Base-by-base conservation (phyloP, 2,329 filamentous ascomycete species). In the Drechmeria coniospora region DNA sequence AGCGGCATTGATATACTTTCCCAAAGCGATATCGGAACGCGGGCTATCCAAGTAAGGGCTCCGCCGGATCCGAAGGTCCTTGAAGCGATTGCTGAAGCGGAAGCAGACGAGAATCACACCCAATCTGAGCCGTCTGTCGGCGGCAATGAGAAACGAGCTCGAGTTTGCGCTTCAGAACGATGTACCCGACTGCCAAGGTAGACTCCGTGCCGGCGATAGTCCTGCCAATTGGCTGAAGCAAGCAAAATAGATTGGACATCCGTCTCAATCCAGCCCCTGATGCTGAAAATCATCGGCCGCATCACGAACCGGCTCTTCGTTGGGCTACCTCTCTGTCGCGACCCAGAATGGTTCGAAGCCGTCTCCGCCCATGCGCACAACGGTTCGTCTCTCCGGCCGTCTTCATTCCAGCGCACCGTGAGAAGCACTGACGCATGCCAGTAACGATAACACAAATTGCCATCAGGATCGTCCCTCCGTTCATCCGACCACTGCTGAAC, bases 191-290 rank as follows among this genome's bases (percentile, higher is more conserved):
- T 35, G 33, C 13, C 14, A 31, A 20, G 33, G 33, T 35, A 32
- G 6, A 6, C 22, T 21, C 7, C 13, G n/a, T 4, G 24, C 15
- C 12, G n/a, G 2, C 4, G 11, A 5, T 13, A 12, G n/a, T 8
- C 18, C 9, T 11, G 18, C 17, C n/a, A n/a, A n/a, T n/a, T n/a
- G n/a, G n/a, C n/a, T n/a, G n/a, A n/a, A n/a, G n/a, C n/a, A n/a
- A n/a, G n/a, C n/a, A n/a, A n/a, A n/a, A n/a, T n/a, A 36, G 33
- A 36, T 6, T 36, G 33, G 33, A 33, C 31, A 5, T 7, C 19
- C 2, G 28, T 36, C 6, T n/a, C 26, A 4, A 15, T 32, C 15
- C 31, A 33, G 12, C 33, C 26, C 10, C 15, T 30, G 11, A 8
- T 36, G 8, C 24, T 36, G 8, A 31, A 29, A 5, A 15, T 24